Evolutionary conservation across 2,329 filamentous ascomycete species (phyloP).

Genomic region (Pseudopyricularia javanii): DNA sequence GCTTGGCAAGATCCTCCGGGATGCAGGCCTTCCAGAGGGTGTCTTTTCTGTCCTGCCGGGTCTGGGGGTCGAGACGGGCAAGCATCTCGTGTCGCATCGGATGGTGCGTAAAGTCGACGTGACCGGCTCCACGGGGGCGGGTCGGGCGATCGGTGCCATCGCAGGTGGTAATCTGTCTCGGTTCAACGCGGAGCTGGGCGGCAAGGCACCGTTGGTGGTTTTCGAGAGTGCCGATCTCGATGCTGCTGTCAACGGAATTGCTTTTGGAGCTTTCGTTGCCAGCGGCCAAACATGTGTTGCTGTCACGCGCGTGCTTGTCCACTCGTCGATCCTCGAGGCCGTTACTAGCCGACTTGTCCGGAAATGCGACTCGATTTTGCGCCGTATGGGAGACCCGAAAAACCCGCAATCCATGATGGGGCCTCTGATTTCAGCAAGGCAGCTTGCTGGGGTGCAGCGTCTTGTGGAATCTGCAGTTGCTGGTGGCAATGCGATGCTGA

Average conservation of each 20-base stretch:
- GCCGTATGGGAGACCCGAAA: constrained; percentile 42
- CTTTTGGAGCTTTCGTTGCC: constrained; percentile 43
- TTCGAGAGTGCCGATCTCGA: constrained; percentile 54
- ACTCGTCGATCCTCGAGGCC: constrained; percentile 51
- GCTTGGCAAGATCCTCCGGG: constrained; percentile 45
- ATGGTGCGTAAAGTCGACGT: constrained; percentile 57
- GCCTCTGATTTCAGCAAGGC: constrained; percentile 45
- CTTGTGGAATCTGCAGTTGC: constrained; percentile 54
- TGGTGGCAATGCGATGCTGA: constrained; percentile 22
- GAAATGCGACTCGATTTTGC: constrained; percentile 43
- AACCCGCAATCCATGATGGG: constrained; percentile 51
- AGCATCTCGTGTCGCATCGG: constrained; percentile 37
- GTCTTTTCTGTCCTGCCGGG: constrained; percentile 53
- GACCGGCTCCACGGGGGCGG: constrained; percentile 62
- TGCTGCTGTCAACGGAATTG: constrained; percentile 57
- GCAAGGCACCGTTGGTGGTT: constrained; percentile 58
- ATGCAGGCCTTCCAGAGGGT: constrained; percentile 59
- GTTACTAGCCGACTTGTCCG: constrained; percentile 52
- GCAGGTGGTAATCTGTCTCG: constrained; percentile 55
- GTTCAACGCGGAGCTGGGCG: constrained; percentile 59
- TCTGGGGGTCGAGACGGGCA: constrained; percentile 36
- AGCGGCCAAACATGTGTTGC: constrained; percentile 52
- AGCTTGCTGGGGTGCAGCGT: constrained; percentile 55
- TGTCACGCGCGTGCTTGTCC: constrained; percentile 63
- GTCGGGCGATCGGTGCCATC: constrained; percentile 53